A percentile compares a stretch with the other conserved stretches of the same genome.
Evolutionary conservation across 2,329 filamentous ascomycete genomes (phyloP).

Genomic region (Colletotrichum truncatum): DNA sequence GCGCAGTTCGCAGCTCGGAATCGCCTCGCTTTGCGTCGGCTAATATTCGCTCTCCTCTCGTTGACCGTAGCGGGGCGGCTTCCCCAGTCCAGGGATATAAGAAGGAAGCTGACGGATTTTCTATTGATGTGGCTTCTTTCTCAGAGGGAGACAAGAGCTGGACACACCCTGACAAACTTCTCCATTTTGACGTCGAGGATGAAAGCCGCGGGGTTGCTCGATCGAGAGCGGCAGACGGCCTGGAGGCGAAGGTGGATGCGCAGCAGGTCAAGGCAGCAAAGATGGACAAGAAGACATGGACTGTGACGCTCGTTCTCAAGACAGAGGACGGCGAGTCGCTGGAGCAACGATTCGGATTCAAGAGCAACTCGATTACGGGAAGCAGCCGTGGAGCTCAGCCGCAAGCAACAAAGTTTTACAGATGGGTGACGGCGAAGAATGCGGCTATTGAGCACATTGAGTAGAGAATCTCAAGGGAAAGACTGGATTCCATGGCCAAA

Average conservation of each 20-base stretch:
- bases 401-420: conserved; percentile 25
- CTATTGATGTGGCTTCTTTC: conserved; percentile 19
- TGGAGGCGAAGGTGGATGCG: conserved; percentile 17
- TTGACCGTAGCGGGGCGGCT: conserved; percentile 14
- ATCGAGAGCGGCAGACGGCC: not conserved
- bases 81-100: conserved; percentile 6
- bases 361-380: conserved; percentile 9
- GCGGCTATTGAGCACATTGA: conserved; percentile 12
- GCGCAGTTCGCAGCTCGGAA: conserved; percentile 20
- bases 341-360: conserved; percentile 17
- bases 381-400: conserved; percentile 7
- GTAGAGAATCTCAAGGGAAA: not conserved
- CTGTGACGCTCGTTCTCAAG: conserved; percentile 17
- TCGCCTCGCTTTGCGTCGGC: conserved; percentile 11
- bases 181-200: conserved; percentile 16
- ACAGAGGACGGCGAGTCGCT: not conserved
- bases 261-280: conserved; percentile 10
- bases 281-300: not conserved
- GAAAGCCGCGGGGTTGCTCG: conserved; percentile 8
- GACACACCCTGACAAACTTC: not conserved
- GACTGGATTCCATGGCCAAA: too few relatives aligned
- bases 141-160: conserved; percentile 18
- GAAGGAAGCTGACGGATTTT: not conserved
- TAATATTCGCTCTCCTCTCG: not conserved
- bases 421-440: conserved; percentile 22